Evolutionary conservation across 495 filamentous ascomycete species (phyloP).

Genomic region (Hypoxylon trugodes): DNA sequence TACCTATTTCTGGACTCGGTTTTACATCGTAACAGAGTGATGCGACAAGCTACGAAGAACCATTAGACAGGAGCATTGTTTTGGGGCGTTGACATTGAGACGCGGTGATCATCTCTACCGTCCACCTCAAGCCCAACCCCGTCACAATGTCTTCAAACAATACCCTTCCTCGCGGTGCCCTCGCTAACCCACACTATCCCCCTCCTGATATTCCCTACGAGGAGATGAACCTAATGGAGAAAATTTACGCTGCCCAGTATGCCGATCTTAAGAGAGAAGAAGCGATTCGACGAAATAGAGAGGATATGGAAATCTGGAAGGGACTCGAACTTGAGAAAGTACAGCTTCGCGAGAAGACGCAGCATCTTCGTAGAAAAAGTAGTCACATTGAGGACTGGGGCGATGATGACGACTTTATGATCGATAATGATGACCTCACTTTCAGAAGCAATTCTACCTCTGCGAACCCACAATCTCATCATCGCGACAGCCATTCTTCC

Average conservation of each 20-base stretch:
- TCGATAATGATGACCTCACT: constrained; percentile 71
- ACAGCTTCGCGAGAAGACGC: constrained; percentile 52
- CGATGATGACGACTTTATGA: constrained; percentile 78
- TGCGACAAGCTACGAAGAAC: constrained; percentile 24
- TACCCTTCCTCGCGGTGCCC: neutral
- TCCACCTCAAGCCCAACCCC: neutral
- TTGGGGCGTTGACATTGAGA: constrained; percentile 32
- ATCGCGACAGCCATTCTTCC: constrained; percentile 78
- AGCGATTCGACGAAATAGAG: neutral
- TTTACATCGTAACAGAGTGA: constrained; percentile 12
- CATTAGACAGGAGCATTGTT: constrained; percentile 32
- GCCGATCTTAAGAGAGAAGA: neutral
- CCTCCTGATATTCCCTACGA: neutral
- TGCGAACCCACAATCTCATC: constrained; percentile 60
- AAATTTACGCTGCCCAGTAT: neutral
- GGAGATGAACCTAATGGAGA: constrained; percentile 1
- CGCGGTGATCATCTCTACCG: neutral
- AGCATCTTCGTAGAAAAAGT: neutral
- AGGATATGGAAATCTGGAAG: neutral
- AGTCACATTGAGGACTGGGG: constrained; percentile 81
- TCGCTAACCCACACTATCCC: neutral
- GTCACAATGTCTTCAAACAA: neutral
- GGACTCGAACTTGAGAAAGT: constrained; percentile 45
- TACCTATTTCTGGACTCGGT: constrained; percentile 19
- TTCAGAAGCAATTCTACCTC: constrained; percentile 70